phyloP scores from a whole-genome alignment of 2,329 filamentous ascomycete genomes.

The Pseudogymnoascus sp. region DNA sequence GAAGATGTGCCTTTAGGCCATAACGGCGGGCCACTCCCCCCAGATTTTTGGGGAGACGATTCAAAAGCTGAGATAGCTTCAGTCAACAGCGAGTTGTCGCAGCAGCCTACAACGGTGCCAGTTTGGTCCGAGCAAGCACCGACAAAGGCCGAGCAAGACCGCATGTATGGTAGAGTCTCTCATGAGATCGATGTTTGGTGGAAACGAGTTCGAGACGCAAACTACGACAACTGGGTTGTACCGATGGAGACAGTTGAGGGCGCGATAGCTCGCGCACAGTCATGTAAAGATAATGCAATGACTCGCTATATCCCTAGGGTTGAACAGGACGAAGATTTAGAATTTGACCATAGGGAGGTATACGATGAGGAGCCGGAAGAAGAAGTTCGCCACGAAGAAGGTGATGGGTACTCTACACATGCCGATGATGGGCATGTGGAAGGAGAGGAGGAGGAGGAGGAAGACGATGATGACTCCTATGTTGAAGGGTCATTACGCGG shows the following conservation, averaged over 20 bases:
- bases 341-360: constrained; percentile 28
- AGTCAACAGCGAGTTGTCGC: constrained; percentile 1
- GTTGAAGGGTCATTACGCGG: constrained; percentile 72
- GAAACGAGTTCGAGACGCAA: constrained; percentile 50
- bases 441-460: constrained; percentile 57
- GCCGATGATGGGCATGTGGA: constrained; percentile 38
- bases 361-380: constrained; percentile 40
- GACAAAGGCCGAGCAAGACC: constrained; percentile 50
- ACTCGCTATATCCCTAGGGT: constrained; percentile 35
- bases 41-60: constrained; percentile 10
- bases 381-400: constrained; percentile 37
- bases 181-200: constrained; percentile 59
- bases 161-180: constrained; percentile 50
- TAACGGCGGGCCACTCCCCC: constrained; percentile 29
- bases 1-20: constrained; percentile 23
- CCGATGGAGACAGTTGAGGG: constrained; percentile 53
- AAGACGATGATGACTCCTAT: constrained; percentile 69
- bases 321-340: constrained; percentile 13
- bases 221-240: constrained; percentile 49
- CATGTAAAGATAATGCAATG: constrained; percentile 51
- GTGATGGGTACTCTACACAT: constrained; percentile 36
- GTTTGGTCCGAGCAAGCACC: constrained; percentile 25
- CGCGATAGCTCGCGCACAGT: constrained; percentile 47
- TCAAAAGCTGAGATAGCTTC: not conserved
- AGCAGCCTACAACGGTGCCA: constrained; percentile 15